phyloP scores from a whole-genome alignment of 805 yeast species.

The Jamesozyma hellenica region DNA sequence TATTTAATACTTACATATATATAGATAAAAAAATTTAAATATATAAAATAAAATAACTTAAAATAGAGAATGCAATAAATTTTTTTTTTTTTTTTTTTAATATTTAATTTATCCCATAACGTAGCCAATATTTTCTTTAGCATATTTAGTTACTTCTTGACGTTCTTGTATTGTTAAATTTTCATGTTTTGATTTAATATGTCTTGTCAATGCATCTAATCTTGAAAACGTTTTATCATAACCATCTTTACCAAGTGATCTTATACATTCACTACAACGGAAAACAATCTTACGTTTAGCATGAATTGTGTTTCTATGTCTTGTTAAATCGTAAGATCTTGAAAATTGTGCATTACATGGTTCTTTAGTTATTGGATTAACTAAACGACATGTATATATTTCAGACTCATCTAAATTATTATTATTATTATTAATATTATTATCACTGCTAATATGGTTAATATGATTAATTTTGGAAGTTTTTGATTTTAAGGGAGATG shows the following conservation, averaged over 20 bases:
- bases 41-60: neutral
- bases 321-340: slow-evolving; percentile 84
- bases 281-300: slow-evolving; percentile 77
- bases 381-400: slow-evolving; percentile 11
- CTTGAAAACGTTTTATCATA: slow-evolving; percentile 77
- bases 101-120: slow-evolving; percentile 8
- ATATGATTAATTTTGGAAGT: neutral
- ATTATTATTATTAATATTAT: neutral
- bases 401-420: slow-evolving; percentile 2
- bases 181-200: slow-evolving; percentile 84
- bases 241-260: slow-evolving; percentile 32
- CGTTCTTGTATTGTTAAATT: slow-evolving; percentile 42
- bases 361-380: slow-evolving; percentile 20
- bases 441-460: no score
- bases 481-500: neutral
- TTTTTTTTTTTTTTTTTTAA: no score
- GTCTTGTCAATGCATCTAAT: slow-evolving; percentile 90
- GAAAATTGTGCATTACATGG: slow-evolving; percentile 49
- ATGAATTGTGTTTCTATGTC: slow-evolving; percentile 95
- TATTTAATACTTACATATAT: no score
- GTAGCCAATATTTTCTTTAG: slow-evolving; percentile 69
- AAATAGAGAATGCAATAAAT: no score
- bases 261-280: slow-evolving; percentile 74
- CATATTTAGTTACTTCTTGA: slow-evolving; percentile 59
- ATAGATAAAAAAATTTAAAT: no score